Conservation (phyloP, 73 alveolate genomes). For the Uronychia setigera region DNA sequence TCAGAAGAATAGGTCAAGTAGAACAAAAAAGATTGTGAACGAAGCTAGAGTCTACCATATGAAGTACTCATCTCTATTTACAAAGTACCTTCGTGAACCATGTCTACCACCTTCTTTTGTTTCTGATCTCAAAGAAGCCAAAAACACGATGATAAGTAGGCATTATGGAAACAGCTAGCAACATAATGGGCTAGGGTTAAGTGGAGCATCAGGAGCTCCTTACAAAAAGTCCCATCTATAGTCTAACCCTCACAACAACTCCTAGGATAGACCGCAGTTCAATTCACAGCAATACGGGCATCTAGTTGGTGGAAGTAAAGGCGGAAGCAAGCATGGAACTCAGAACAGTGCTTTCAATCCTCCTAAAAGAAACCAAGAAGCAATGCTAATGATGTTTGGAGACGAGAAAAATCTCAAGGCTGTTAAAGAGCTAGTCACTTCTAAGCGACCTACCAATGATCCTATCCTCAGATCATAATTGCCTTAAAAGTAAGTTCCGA, state of each 20-base stretch:
- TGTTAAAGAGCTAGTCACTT: neutral
- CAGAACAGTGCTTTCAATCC: too few species aligned
- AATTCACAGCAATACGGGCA: too few species aligned
- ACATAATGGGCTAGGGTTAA: too few species aligned
- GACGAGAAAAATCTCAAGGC: neutral
- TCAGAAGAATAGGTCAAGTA: neutral
- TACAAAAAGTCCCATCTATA: too few species aligned
- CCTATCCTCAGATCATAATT: neutral
- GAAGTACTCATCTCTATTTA: slow-evolving; percentile 18
- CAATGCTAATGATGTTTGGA: neutral
- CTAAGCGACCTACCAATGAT: neutral
- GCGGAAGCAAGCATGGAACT: too few species aligned
- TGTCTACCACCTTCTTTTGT: slow-evolving; percentile 4
- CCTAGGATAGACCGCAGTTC: too few species aligned
- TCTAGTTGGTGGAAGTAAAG: too few species aligned
- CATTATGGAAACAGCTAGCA: too few species aligned
- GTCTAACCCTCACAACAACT: too few species aligned
- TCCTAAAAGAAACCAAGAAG: neutral
- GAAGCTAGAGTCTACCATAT: neutral
- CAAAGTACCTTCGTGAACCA: slow-evolving; percentile 14
- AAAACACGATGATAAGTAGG: neutral
- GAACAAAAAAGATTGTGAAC: neutral
- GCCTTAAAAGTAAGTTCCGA: neutral
- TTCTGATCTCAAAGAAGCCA: neutral
- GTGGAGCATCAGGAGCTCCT: too few species aligned